A percentile compares a stretch with the other conserved stretches of the same genome.
These are phyloP conservation scores for Psophocarpus tetragonolobus DNA, from an alignment of 306 rosid species.

Conservation along the genomic window DNA sequence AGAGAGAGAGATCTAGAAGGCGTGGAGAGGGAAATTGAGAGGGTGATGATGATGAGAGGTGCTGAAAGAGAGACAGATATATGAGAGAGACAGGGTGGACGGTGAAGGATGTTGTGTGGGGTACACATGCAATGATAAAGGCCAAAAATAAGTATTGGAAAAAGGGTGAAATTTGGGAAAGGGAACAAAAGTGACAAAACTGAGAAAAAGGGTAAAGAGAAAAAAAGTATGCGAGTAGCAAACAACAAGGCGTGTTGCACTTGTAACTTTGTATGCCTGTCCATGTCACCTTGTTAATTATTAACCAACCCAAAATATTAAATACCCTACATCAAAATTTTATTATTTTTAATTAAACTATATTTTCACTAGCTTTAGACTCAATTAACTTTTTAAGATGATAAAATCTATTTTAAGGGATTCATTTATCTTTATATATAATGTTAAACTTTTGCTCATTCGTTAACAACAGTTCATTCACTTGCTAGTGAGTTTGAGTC, in stretches of 20 bases:
- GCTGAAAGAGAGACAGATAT: slow-evolving; percentile 39
- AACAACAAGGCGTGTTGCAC: not conserved
- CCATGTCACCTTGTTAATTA: not conserved
- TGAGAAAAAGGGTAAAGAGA: not conserved
- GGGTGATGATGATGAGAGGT: slow-evolving; percentile 40
- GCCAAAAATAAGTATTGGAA: not conserved
- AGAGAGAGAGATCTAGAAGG: slow-evolving; percentile 27
- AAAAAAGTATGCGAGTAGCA: not conserved
- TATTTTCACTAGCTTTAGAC: too few relatives aligned
- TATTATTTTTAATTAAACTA: too few relatives aligned
- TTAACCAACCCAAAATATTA: not conserved
- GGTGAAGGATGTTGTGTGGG: slow-evolving; percentile 27
- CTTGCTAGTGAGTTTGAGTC: too few relatives aligned
- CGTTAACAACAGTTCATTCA: too few relatives aligned
- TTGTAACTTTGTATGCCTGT: not conserved
- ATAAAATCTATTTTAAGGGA: too few relatives aligned
- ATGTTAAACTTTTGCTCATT: too few relatives aligned
- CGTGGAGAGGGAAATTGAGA: slow-evolving; percentile 45
- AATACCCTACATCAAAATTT: too few relatives aligned
- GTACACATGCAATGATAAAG: slow-evolving; percentile 26
- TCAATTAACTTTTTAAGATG: too few relatives aligned
- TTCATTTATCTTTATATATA: too few relatives aligned
- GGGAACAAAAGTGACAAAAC: not conserved
- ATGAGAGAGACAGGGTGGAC: slow-evolving; percentile 30
- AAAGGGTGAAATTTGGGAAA: not conserved